A percentile compares a stretch with the other conserved stretches of the same genome.
phyloP scores from a whole-genome alignment of 106 monocot species.

The Allium sativum region DNA sequence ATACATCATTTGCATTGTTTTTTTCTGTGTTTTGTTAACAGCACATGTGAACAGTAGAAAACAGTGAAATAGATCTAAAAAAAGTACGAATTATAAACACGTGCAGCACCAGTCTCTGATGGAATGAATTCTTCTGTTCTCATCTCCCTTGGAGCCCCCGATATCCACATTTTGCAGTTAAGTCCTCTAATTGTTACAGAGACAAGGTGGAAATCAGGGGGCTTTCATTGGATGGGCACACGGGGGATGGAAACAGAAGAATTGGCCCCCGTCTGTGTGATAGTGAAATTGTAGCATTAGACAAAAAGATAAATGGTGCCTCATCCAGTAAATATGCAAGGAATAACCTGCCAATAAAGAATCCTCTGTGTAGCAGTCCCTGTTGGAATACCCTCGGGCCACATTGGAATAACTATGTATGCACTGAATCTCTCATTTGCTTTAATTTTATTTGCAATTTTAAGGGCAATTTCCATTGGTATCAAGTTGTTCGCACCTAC shows the following conservation, averaged over 20 bases:
- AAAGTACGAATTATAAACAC: no score
- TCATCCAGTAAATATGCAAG: neutral
- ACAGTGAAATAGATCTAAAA: neutral
- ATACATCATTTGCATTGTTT: conserved; percentile 99
- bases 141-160: no score
- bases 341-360: conserved; percentile 79
- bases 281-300: no score
- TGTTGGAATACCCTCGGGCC: conserved; percentile 91
- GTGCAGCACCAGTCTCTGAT: no score
- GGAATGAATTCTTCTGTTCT: no score
- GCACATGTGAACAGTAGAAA: neutral
- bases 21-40: conserved; percentile 42
- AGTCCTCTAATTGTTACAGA: no score
- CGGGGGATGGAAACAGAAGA: no score
- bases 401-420: conserved; percentile 90
- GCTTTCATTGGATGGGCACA: no score
- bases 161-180: no score
- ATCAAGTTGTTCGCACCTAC: conserved; percentile 91
- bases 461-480: conserved; percentile 91
- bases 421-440: conserved; percentile 85
- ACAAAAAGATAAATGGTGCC: no score
- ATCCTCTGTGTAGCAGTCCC: conserved; percentile 68
- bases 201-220: no score
- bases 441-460: conserved; percentile 87
- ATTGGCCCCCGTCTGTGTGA: no score